Conservation (phyloP, 495 filamentous ascomycete genomes). For the Hypomontagnella submonticulosa region DNA sequence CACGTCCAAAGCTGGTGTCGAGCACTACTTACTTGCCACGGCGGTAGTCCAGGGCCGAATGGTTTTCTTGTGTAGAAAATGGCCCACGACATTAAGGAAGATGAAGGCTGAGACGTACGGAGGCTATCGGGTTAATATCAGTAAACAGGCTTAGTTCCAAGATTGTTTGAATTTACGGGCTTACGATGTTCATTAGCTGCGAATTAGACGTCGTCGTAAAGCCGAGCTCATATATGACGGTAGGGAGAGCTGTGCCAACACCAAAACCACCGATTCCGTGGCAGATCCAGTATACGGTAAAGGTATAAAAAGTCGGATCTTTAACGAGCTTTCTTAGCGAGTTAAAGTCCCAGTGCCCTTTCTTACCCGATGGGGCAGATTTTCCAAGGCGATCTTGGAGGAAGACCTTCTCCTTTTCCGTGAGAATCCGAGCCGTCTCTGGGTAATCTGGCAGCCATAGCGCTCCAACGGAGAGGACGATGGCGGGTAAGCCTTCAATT, state of each 20-base stretch:
- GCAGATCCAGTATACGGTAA: constrained; percentile 53
- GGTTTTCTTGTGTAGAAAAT: constrained; percentile 51
- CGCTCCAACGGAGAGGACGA: constrained; percentile 50
- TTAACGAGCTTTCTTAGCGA: constrained; percentile 45
- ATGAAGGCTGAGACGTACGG: constrained; percentile 55
- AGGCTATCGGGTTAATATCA: constrained; percentile 45
- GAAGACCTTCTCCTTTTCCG: constrained; percentile 50
- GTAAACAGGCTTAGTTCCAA: background rate
- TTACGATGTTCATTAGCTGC: constrained; percentile 58
- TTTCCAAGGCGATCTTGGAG: constrained; percentile 38
- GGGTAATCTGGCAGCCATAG: constrained; percentile 59
- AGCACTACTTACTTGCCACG: constrained; percentile 51
- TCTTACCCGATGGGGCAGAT: constrained; percentile 32
- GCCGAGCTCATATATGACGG: constrained; percentile 58
- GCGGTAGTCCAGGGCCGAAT: constrained; percentile 56
- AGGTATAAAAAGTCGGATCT: constrained; percentile 54
- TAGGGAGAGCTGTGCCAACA: constrained; percentile 54
- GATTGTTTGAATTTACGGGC: constrained; percentile 11
- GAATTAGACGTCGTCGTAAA: constrained; percentile 54
- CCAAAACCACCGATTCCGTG: constrained; percentile 60
- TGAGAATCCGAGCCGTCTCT: constrained; percentile 53
- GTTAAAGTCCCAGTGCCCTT: constrained; percentile 46
- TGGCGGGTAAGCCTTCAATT: constrained; percentile 57
- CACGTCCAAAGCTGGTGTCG: background rate
- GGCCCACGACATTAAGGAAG: constrained; percentile 52